Evolutionary conservation across 352 stramenopile genomes (phyloP), one percentile per base, ranked within the genome.

Genomic region (Vaucheria bursata): DNA sequence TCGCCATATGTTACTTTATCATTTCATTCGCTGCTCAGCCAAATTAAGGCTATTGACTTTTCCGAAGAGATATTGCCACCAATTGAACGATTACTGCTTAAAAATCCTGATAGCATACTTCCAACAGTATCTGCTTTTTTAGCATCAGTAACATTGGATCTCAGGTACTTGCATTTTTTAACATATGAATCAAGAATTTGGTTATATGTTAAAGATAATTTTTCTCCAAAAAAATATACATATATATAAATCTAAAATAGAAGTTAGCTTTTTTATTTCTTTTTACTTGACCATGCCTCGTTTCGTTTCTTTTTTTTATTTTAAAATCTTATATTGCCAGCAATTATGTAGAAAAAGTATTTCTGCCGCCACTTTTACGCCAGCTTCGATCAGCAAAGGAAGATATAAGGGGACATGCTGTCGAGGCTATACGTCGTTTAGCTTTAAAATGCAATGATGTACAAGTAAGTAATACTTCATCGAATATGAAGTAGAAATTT

Each of bases 71-170:
- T 82, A 73, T 39, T 70, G 59, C 77, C 77, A 18, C 53, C 75
- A 6, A 38, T 82, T 8, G 71, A 82, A 67, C 77, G 77, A 68
- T 73, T 82, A 37, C 66, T 75, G 45, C 77, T 74, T 32, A 82
- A 82, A 40, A 82, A 82, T 40, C 77, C 77, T 6, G 77, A 82
- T 68, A 82, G 77, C 65, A 64, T 82, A 31, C 49, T 82, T 72
- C 49, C 39, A 12, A 73, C 77, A 0, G 77, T 82, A 32, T 45
- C 66, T 33, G 74, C 53, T 6, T 45, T 79, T 31, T 66, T 82
- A 33, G 37, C 59, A 34, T 45, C 77, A 40, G 33, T 79, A 7
- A 35, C 32, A 29, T 76, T 82, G 36, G 77, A 82, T 67, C 74
- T 82, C 53, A 68, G 53, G 53, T 68, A 34, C 2, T 25, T n/a